phyloP scores from a whole-genome alignment of 495 filamentous ascomycete species.

The Penicillium macrosclerotiorum region DNA sequence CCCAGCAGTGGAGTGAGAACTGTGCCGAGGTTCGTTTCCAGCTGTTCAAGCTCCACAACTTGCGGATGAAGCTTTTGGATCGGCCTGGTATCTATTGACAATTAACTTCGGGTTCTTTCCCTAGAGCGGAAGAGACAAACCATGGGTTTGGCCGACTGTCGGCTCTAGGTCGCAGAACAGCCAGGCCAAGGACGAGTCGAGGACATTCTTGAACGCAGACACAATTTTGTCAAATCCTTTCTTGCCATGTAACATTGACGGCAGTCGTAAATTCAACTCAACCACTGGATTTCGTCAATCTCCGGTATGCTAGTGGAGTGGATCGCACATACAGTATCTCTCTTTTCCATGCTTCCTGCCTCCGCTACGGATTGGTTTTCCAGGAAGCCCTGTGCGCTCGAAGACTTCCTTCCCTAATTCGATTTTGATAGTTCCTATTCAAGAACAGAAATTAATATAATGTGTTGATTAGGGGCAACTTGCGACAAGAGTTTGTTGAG shows the following conservation, averaged over 20 bases:
- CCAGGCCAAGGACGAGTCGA: constrained; percentile 72
- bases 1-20: constrained; percentile 51
- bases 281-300: too few species aligned
- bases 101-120: constrained; percentile 1
- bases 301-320: too few species aligned
- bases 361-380: constrained; percentile 61
- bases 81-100: constrained; percentile 36
- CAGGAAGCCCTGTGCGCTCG: constrained; percentile 79
- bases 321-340: constrained; percentile 47
- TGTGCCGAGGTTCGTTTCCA: constrained; percentile 26
- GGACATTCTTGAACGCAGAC: constrained; percentile 81
- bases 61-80: constrained; percentile 55
- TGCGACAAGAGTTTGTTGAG: too few species aligned
- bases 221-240: constrained; percentile 84
- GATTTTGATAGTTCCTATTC: constrained; percentile 65
- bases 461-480: too few species aligned
- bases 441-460: constrained; percentile 6
- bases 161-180: constrained; percentile 67
- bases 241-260: constrained; percentile 86
- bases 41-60: constrained; percentile 34
- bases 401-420: constrained; percentile 81
- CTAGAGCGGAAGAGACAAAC: constrained; percentile 13
- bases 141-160: constrained; percentile 21
- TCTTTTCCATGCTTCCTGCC: constrained; percentile 60
- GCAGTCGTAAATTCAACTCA: constrained; percentile 73